These are phyloP conservation scores for Grigorovia yakushimaensis DNA, from an alignment of 805 yeast species.

Conservation along the genomic window DNA sequence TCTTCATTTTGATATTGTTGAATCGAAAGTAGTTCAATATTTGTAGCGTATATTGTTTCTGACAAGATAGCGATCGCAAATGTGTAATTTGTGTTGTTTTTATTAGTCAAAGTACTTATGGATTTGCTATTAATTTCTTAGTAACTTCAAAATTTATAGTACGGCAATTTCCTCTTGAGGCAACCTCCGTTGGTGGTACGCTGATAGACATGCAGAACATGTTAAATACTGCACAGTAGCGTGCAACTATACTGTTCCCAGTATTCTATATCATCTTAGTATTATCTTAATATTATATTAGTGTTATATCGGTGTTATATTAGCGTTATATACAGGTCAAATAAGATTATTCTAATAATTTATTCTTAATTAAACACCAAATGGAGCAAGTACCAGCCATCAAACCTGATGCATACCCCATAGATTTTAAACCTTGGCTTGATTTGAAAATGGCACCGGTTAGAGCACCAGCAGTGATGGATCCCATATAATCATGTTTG, in stretches of 20 bases:
- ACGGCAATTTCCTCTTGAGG: neutral
- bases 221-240: neutral
- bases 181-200: neutral
- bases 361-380: slow-evolving; percentile 75
- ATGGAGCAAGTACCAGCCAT: slow-evolving; percentile 86
- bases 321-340: neutral
- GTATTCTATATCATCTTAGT: neutral
- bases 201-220: no score
- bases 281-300: no score
- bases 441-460: slow-evolving; percentile 89
- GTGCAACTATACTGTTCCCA: no score
- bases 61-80: no score
- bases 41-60: no score
- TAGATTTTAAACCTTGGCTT: slow-evolving; percentile 75
- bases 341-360: neutral
- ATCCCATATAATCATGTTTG: slow-evolving; percentile 76
- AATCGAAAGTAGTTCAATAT: neutral
- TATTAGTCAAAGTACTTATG: no score
- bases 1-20: slow-evolving; percentile 41
- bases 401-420: slow-evolving; percentile 76
- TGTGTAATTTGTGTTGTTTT: no score
- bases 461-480: slow-evolving; percentile 80
- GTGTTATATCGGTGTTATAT: neutral
- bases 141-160: no score
- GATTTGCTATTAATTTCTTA: no score